Evolutionary conservation across 2,329 filamentous ascomycete genomes (phyloP).

Genomic region (Fusarium sulawesiense): DNA sequence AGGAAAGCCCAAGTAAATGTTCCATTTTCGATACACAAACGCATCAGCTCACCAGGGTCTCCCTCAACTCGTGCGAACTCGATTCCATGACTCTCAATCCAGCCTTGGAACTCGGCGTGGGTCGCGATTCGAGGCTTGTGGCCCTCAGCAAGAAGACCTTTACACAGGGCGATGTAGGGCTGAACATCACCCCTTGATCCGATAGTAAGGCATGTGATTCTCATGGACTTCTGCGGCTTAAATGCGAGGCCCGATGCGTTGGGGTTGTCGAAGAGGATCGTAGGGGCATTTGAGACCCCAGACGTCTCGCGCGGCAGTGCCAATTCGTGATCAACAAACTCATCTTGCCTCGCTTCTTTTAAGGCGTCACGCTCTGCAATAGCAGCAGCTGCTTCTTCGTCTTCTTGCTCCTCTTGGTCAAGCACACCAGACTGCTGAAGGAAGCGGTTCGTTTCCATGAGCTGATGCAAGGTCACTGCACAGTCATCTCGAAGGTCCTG

Average conservation of each 20-base stretch:
- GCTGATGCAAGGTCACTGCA: slow-evolving; percentile 80
- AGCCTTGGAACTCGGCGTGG: slow-evolving; percentile 87
- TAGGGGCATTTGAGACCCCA: slow-evolving; percentile 68
- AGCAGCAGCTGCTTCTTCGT: slow-evolving; percentile 79
- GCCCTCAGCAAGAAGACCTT: slow-evolving; percentile 86
- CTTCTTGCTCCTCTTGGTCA: slow-evolving; percentile 74
- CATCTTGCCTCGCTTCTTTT: slow-evolving; percentile 74
- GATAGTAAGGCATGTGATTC: slow-evolving; percentile 93
- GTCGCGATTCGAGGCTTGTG: slow-evolving; percentile 90
- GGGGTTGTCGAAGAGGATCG: slow-evolving; percentile 90
- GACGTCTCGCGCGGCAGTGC: slow-evolving; percentile 61
- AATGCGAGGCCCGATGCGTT: slow-evolving; percentile 90
- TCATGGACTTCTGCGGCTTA: slow-evolving; percentile 82
- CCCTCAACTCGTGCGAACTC: slow-evolving; percentile 90
- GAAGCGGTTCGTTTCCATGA: slow-evolving; percentile 77
- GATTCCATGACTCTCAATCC: slow-evolving; percentile 93
- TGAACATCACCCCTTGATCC: slow-evolving; percentile 96
- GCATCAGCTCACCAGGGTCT: slow-evolving; percentile 94
- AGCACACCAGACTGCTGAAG: slow-evolving; percentile 76
- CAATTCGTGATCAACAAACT: slow-evolving; percentile 63
- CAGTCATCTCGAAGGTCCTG: slow-evolving; percentile 88
- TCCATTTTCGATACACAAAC: slow-evolving; percentile 94
- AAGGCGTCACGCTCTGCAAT: slow-evolving; percentile 84
- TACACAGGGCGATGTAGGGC: slow-evolving; percentile 96
- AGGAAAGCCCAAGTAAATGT: slow-evolving; percentile 96